Evolutionary conservation across 495 filamentous ascomycete genomes (phyloP), one percentile per base, ranked within the genome.

Genomic region (Xylaria longipes): DNA sequence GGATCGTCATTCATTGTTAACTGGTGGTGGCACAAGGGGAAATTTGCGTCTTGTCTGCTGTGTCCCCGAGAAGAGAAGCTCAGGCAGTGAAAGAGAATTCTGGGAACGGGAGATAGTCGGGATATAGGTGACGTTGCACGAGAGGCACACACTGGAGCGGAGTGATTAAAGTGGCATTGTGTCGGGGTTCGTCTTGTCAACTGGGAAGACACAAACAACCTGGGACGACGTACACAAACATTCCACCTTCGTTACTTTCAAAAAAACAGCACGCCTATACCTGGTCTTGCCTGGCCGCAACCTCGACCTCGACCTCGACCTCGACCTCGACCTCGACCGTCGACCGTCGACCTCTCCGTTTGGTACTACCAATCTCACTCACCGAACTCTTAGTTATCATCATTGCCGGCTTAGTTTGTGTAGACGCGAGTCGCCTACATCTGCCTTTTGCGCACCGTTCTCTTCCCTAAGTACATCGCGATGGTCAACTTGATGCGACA

Each of bases 101-200:
- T n/a, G n/a, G 57, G 43, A 52, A 62, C 68, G 17, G n/a, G 48
- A 69, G 29, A 43, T 48, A 22, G 43, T 62, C 57, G 58, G 31
- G 43, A 69, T 62, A 69, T 25, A 69, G 52, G 39, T 37, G 57
- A 58, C 57, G 68, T 62, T 41, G 29, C 45, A 62, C 68, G n/a
- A 52, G 11, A 17, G 17, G 1, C 54, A 69, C 37, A 22, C 15
- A 69, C 67, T 5, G 52, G 52, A 67, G 12, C 20, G 14, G 35
- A 56, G 33, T 56, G 43, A 37, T 58, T 57, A 8, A 48, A 43
- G 48, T 46, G 54, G 41, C 12, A 68, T 69, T 61, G 54, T 61
- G 56, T 22, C 22, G 43, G n/a, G 12, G 9, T 15, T 50, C 46
- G 46, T 37, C 14, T 25, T 15, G 46, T 48, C 66, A 37, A 66